A percentile compares a stretch with the other conserved stretches of the same genome.
phyloP scores from a whole-genome alignment of 495 filamentous ascomycete genomes.

The Lasiosphaeris hirsuta region DNA sequence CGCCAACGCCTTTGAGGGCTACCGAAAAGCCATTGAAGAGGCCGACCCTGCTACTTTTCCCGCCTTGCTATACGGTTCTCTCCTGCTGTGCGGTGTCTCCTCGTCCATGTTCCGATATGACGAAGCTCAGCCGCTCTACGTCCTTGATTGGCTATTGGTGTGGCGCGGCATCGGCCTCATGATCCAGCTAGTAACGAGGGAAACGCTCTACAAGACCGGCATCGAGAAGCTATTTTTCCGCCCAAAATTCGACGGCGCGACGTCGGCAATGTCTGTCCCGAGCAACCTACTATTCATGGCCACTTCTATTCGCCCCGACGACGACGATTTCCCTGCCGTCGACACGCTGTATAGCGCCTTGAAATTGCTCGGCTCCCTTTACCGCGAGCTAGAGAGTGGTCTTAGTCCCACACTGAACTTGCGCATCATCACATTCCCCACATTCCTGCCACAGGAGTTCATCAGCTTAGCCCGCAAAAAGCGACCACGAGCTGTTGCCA shows the following conservation, averaged over 20 bases:
- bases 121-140: slow-evolving; percentile 33
- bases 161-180: slow-evolving; percentile 46
- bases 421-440: slow-evolving; percentile 41
- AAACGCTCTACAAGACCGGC: slow-evolving; percentile 27
- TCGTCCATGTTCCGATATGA: slow-evolving; percentile 41
- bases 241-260: slow-evolving; percentile 36
- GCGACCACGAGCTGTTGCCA: slow-evolving; percentile 52
- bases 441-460: slow-evolving; percentile 50
- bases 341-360: slow-evolving; percentile 37
- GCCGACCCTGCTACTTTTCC: slow-evolving; percentile 37
- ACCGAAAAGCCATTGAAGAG: slow-evolving; percentile 41
- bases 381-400: slow-evolving; percentile 36
- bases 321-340: slow-evolving; percentile 28
- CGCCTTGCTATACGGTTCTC: slow-evolving; percentile 40
- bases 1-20: slow-evolving; percentile 39
- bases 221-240: slow-evolving; percentile 37
- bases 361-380: slow-evolving; percentile 43
- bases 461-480: slow-evolving; percentile 47
- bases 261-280: slow-evolving; percentile 33
- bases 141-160: slow-evolving; percentile 46
- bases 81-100: slow-evolving; percentile 40
- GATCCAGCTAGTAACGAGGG: slow-evolving; percentile 28
- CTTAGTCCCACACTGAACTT: slow-evolving; percentile 35
- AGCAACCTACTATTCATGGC: slow-evolving; percentile 44
- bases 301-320: slow-evolving; percentile 29